Evolutionary conservation across 1,139 yeast species (phyloP).

Genomic region (Geotrichum aggregatum): DNA sequence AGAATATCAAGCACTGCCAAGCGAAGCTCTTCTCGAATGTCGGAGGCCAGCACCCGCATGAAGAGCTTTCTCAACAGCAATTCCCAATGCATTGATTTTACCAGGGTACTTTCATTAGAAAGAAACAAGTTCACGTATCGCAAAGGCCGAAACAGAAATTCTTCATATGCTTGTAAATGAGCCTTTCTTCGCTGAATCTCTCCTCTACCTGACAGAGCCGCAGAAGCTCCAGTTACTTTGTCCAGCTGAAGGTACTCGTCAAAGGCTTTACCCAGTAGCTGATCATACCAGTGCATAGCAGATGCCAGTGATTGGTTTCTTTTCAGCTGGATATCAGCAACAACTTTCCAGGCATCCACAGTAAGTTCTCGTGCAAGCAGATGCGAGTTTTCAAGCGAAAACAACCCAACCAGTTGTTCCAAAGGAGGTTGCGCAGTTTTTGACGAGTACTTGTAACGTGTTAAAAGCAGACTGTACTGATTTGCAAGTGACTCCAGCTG

Average conservation of each 20-base stretch:
- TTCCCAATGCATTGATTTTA: conserved; percentile 16
- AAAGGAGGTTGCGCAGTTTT: conserved; percentile 18
- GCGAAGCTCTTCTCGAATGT: conserved; percentile 2
- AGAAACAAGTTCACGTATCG: neutral
- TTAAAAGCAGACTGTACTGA: conserved; percentile 17
- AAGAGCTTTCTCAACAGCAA: conserved; percentile 13
- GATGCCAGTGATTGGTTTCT: conserved; percentile 14
- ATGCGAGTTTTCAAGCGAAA: conserved; percentile 16
- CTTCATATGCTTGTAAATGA: conserved; percentile 12
- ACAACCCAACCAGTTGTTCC: conserved; percentile 16
- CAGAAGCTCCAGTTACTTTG: conserved; percentile 3
- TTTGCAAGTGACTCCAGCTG: conserved; percentile 19
- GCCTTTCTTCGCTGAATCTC: conserved; percentile 8
- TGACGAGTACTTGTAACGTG: conserved; percentile 14
- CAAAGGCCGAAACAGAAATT: conserved; percentile 8
- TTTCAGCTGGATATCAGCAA: conserved; percentile 10
- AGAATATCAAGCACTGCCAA: neutral
- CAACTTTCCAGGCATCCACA: conserved; percentile 18
- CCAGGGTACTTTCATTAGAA: neutral
- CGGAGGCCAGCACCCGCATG: conserved; percentile 3
- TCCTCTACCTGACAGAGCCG: neutral
- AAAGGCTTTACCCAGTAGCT: conserved; percentile 14
- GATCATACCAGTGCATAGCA: conserved; percentile 18
- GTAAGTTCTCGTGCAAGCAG: conserved; percentile 14
- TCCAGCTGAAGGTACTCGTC: conserved; percentile 16